A percentile compares a stretch with the other conserved stretches of the same genome.
phyloP scores from a whole-genome alignment of 2,329 filamentous ascomycete species.

The Cladosporium colombiae region DNA sequence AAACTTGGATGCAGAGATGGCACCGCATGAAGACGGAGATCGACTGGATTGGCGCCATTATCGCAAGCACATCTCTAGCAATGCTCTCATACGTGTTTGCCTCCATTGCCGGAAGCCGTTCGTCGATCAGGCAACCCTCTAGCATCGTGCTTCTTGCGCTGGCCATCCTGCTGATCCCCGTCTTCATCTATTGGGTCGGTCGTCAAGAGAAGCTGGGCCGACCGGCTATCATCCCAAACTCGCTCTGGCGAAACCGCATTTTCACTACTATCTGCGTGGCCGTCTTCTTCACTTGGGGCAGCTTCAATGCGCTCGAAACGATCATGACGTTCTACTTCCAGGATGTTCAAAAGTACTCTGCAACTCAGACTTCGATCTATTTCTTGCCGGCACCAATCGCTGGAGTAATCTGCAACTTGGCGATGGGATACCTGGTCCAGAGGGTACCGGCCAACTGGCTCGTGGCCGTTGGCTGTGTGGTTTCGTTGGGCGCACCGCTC shows the following conservation, averaged over 20 bases:
- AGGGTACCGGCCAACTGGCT: constrained; percentile 46
- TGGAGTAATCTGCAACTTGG: constrained; percentile 45
- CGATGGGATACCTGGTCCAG: constrained; percentile 51
- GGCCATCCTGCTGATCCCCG: constrained; percentile 46
- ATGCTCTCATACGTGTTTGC: constrained; percentile 57
- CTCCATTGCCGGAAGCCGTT: constrained; percentile 28
- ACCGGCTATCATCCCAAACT: constrained; percentile 63
- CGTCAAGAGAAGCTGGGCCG: constrained; percentile 48
- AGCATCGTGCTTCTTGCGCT: constrained; percentile 46
- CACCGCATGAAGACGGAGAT: constrained; percentile 46
- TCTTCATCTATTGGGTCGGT: constrained; percentile 58
- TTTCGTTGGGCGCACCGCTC: constrained; percentile 44
- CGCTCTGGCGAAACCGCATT: constrained; percentile 58
- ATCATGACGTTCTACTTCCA: constrained; percentile 49
- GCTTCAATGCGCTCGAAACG: constrained; percentile 41
- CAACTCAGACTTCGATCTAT: constrained; percentile 36
- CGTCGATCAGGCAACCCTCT: constrained; percentile 26
- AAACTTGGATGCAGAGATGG: constrained; percentile 31
- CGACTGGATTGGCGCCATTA: constrained; percentile 55
- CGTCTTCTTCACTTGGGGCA: constrained; percentile 45
- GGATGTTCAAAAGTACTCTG: constrained; percentile 39
- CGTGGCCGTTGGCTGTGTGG: constrained; percentile 40
- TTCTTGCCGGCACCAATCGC: constrained; percentile 45
- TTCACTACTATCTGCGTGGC: constrained; percentile 58
- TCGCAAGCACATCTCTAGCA: constrained; percentile 51